Evolutionary conservation across 2,329 filamentous ascomycete species (phyloP), one percentile per base, ranked within the genome.

Genomic region (Curvularia verruculosa): DNA sequence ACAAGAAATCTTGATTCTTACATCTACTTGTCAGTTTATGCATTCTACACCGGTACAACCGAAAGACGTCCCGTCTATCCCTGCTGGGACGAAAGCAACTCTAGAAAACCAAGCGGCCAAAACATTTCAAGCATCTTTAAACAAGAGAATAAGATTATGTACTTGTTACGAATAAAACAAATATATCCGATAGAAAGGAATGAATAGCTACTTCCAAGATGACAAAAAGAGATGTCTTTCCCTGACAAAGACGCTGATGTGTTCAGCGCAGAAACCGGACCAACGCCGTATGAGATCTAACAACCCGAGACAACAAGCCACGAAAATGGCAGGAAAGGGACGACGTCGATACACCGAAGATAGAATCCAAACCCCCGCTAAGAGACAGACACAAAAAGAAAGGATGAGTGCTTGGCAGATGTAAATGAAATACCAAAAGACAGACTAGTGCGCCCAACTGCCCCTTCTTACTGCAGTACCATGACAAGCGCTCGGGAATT

Each of bases 381-480:
- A 64, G 31, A 54, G 59, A 52, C 19, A 46, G 12, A 44, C 23
- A 21, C 9, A 26, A 34, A 28, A 49, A 60, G 56, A 48, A 50
- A 58, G 55, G 41, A 18, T n/a, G 15, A 36, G 34, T 36, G 15
- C 15, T 36, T 18, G 34, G 15, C 48, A 24, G 21, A 26, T 24
- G 24, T 24, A 10, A 26, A 43, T 52, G 21, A 19, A 50, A 39
- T 34, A 46, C n/a, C 13, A 40, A 48, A 29, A 49, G 47, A 19
- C 34, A 23, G 24, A 52, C 52, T 62, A 74, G 12, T 72, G 53
- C 18, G 79, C 81, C 81, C 81, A 83, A 71, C 79, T 81, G 23
- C 81, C 81, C 63, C 79, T 78, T 59, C 81, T 72, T 1, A 77
- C 79, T n/a, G 71, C 76, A 23, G 78, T 77, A 10, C 80, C 81